Evolutionary conservation across 2,329 filamentous ascomycete genomes (phyloP).

Genomic region (Bipolaris cookei): DNA sequence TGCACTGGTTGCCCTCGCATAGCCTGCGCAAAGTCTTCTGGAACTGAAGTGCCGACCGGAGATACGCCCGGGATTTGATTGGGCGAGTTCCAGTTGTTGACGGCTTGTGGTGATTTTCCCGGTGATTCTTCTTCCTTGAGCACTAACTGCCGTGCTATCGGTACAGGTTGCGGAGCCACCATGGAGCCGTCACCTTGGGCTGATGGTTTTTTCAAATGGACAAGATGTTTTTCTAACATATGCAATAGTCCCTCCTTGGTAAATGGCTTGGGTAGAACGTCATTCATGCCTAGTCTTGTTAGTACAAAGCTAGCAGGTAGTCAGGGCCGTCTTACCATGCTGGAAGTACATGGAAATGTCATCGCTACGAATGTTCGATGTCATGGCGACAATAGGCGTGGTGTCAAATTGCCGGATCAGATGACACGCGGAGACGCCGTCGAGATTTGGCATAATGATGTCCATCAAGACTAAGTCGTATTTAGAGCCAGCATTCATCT

Average conservation of each 20-base stretch:
- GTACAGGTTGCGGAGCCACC: constrained; percentile 59
- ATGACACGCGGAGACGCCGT: constrained; percentile 92
- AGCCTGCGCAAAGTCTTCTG: constrained; percentile 56
- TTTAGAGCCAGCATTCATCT: constrained; percentile 71
- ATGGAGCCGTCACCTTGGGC: constrained; percentile 51
- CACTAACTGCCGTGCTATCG: constrained; percentile 59
- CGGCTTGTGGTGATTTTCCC: constrained; percentile 65
- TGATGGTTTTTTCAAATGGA: constrained; percentile 75
- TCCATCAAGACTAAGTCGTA: constrained; percentile 66
- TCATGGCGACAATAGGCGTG: constrained; percentile 96
- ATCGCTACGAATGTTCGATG: constrained; percentile 94
- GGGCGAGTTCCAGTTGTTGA: constrained; percentile 69
- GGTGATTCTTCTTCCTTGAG: constrained; percentile 69
- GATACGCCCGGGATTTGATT: constrained; percentile 64
- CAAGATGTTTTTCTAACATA: constrained; percentile 85
- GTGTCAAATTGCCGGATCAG: constrained; percentile 87
- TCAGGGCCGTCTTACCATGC: constrained; percentile 71
- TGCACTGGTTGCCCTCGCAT: constrained; percentile 47
- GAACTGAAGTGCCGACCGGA: constrained; percentile 57
- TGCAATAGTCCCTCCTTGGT: constrained; percentile 81
- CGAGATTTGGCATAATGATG: constrained; percentile 94
- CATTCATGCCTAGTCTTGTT: constrained; percentile 81
- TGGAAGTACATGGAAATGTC: constrained; percentile 98
- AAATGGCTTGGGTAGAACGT: constrained; percentile 95
- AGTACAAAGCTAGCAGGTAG: constrained; percentile 17